Evolutionary conservation across 345 rosid species (phyloP).

Genomic region (Acer yangbiense): DNA sequence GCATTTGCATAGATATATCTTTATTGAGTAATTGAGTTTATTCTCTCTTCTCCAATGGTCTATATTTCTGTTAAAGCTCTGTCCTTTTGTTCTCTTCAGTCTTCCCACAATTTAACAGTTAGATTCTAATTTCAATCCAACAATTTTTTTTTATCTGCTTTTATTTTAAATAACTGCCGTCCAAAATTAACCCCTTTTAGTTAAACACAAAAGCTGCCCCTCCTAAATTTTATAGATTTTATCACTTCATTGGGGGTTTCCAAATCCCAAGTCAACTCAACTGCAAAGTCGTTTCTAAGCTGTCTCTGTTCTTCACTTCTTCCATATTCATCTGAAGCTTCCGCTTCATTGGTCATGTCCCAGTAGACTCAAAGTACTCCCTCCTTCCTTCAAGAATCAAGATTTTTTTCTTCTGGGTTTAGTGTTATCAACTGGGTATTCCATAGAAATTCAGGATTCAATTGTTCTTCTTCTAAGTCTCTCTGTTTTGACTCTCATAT

Average conservation of each 20-base stretch:
- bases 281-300: neutral
- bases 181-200: neutral
- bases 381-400: no score
- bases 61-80: neutral
- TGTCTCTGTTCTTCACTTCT: neutral
- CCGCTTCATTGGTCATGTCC: no score
- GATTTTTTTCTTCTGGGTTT: slow-evolving; percentile 7
- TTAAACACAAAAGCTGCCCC: neutral
- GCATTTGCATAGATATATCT: no score
- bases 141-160: neutral
- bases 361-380: no score
- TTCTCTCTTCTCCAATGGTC: neutral
- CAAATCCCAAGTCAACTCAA: slow-evolving; percentile 1
- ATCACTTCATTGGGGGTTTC: neutral
- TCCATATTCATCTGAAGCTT: neutral
- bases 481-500: neutral
- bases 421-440: neutral
- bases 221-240: no score
- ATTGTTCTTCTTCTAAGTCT: neutral
- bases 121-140: slow-evolving; percentile 12
- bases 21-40: neutral
- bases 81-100: neutral
- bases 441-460: neutral
- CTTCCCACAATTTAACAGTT: neutral
- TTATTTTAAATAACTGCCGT: neutral